Percentiles rank a stretch among this genome's conserved stretches.
Evolutionary conservation across 202 grass and related monocot species (phyloP).

Genomic region (Hordeum pubiflorum): DNA sequence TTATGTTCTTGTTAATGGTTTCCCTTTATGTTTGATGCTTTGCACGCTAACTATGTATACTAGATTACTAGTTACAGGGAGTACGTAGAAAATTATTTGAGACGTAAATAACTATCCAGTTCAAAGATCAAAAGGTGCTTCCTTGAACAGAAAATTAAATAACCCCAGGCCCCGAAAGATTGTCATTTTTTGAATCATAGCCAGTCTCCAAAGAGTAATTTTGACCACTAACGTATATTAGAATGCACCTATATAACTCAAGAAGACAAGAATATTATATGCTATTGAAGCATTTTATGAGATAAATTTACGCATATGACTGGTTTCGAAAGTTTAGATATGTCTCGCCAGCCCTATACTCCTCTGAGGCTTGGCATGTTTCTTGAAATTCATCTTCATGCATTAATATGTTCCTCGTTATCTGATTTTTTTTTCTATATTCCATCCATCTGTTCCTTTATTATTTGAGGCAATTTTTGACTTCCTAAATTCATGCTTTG

Average conservation of each 20-base stretch:
- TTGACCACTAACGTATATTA: not conserved
- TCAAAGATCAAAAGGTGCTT: not conserved
- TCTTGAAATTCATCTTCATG: not conserved
- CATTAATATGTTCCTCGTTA: not conserved
- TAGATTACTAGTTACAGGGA: not conserved
- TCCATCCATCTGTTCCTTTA: not conserved
- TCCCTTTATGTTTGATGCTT: not conserved
- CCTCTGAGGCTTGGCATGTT: not conserved
- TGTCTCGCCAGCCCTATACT: not conserved
- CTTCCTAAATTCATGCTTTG: not conserved
- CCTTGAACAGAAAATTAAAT: not conserved
- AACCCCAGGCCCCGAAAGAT: not conserved
- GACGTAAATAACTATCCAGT: not conserved
- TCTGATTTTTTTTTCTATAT: not conserved
- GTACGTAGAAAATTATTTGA: not conserved
- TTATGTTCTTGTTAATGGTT: not conserved
- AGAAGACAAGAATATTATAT: not conserved
- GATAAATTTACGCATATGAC: not conserved
- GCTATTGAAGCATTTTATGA: not conserved
- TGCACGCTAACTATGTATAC: not conserved
- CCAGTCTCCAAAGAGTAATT: not conserved
- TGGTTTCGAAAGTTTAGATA: not conserved
- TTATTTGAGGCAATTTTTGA: not conserved
- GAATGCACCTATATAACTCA: not conserved
- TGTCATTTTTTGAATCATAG: not conserved